Evolutionary conservation across 2,329 filamentous ascomycete species (phyloP).

Genomic region (Ceratocystis cacaofunesta): DNA sequence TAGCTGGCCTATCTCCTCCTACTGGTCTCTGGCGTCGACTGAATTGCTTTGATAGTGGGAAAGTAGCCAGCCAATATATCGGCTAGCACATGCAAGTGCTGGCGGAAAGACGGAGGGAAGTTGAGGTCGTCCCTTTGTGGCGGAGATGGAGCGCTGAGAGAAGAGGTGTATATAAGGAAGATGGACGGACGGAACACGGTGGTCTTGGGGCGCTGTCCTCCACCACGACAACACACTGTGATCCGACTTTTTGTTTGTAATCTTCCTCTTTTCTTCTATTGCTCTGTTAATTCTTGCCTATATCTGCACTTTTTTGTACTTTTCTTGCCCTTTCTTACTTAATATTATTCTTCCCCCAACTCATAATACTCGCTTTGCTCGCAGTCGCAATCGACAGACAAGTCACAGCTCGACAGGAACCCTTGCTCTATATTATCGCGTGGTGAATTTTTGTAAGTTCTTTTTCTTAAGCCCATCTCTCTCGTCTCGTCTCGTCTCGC

Average conservation of each 20-base stretch:
- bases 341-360: background rate
- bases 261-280: background rate
- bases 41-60: background rate
- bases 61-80: conserved; percentile 1
- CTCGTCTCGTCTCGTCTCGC: background rate
- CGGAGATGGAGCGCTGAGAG: background rate
- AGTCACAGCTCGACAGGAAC: background rate
- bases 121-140: background rate
- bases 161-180: background rate
- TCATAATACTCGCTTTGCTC: background rate
- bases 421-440: background rate
- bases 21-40: background rate
- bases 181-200: background rate
- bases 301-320: background rate
- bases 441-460: background rate
- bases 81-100: background rate
- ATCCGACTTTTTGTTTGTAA: background rate
- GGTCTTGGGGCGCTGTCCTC: background rate
- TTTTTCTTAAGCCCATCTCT: background rate
- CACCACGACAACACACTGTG: background rate
- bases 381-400: background rate
- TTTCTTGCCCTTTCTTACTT: background rate
- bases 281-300: background rate
- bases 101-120: too few relatives aligned
- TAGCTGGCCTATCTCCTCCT: background rate